Evolutionary conservation across 371 early-diverging fungal genomes (phyloP).

Genomic region (Rhizopus sp.): DNA sequence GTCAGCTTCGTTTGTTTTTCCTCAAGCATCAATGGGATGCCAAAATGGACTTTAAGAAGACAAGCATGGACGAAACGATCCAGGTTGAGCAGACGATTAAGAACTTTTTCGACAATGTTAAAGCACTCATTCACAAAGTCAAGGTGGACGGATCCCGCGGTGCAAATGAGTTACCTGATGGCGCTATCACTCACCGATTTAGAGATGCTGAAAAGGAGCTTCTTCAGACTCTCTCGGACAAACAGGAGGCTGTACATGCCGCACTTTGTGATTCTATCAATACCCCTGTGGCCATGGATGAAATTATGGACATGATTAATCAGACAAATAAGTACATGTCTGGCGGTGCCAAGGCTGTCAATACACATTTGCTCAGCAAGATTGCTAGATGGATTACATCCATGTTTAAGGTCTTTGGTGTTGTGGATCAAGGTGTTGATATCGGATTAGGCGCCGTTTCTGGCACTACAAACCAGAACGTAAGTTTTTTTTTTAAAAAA

Average conservation of each 20-base stretch:
- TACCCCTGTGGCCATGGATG: conserved; percentile 83
- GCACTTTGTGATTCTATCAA: conserved; percentile 96
- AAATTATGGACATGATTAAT: conserved; percentile 80
- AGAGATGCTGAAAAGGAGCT: conserved; percentile 69
- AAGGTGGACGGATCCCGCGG: conserved; percentile 46
- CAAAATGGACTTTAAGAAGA: conserved; percentile 87
- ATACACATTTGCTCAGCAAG: conserved; percentile 70
- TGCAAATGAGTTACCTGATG: conserved; percentile 34
- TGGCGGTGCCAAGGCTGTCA: conserved; percentile 44
- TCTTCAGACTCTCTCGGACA: conserved; percentile 50
- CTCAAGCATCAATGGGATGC: conserved; percentile 92
- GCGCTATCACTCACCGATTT: conserved; percentile 67
- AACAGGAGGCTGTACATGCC: conserved; percentile 74
- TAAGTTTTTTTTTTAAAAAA: conserved; percentile 15
- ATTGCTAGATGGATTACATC: conserved; percentile 81
- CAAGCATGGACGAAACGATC: conserved; percentile 85
- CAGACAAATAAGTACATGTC: conserved; percentile 83
- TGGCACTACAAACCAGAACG: conserved; percentile 36
- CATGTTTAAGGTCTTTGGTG: conserved; percentile 78
- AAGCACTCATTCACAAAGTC: conserved; percentile 75
- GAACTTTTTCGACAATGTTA: conserved; percentile 88
- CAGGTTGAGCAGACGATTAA: conserved; percentile 80
- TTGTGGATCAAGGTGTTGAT: conserved; percentile 60
- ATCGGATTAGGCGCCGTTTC: conserved; percentile 54
- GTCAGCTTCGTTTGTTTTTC: conserved; percentile 95